Evolutionary conservation across 2,329 filamentous ascomycete species (phyloP).

Genomic region (Aspergillaceae sp.): DNA sequence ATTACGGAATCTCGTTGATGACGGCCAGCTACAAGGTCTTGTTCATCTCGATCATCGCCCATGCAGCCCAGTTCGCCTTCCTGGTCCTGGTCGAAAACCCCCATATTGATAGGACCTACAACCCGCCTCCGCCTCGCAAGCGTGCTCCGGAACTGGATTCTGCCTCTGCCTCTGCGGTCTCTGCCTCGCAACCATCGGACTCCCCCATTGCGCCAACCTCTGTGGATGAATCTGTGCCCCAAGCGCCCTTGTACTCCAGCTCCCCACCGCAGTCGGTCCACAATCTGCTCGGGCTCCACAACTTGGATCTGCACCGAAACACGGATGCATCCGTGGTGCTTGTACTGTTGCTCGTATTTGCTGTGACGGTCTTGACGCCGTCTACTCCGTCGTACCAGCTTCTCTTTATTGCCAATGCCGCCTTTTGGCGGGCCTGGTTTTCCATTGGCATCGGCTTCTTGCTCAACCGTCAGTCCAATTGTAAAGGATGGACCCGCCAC

Average conservation of each 20-base stretch:
- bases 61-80: slow-evolving; percentile 90
- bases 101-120: slow-evolving; percentile 97
- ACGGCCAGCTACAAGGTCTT: slow-evolving; percentile 95
- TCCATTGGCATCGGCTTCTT: slow-evolving; percentile 78
- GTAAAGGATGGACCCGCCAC: slow-evolving; percentile 92
- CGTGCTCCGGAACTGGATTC: slow-evolving; percentile 26
- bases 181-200: slow-evolving; percentile 21
- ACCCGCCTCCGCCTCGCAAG: slow-evolving; percentile 68
- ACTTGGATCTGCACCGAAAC: slow-evolving; percentile 79
- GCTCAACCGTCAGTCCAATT: slow-evolving; percentile 73
- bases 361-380: slow-evolving; percentile 66
- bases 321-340: slow-evolving; percentile 76
- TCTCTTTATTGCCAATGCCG: slow-evolving; percentile 71
- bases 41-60: slow-evolving; percentile 91
- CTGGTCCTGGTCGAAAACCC: slow-evolving; percentile 87
- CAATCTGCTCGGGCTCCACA: slow-evolving; percentile 71
- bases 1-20: slow-evolving; percentile 97
- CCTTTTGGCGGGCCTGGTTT: slow-evolving; percentile 85
- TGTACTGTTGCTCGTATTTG: slow-evolving; percentile 64
- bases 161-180: slow-evolving; percentile 13
- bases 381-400: slow-evolving; percentile 65
- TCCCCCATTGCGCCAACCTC: slow-evolving; percentile 24
- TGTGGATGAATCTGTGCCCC: slow-evolving; percentile 27
- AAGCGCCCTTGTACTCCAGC: slow-evolving; percentile 36
- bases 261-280: slow-evolving; percentile 61